Base-by-base conservation (phyloP, 805 yeast genomes). In the Candida tammaniensis region DNA sequence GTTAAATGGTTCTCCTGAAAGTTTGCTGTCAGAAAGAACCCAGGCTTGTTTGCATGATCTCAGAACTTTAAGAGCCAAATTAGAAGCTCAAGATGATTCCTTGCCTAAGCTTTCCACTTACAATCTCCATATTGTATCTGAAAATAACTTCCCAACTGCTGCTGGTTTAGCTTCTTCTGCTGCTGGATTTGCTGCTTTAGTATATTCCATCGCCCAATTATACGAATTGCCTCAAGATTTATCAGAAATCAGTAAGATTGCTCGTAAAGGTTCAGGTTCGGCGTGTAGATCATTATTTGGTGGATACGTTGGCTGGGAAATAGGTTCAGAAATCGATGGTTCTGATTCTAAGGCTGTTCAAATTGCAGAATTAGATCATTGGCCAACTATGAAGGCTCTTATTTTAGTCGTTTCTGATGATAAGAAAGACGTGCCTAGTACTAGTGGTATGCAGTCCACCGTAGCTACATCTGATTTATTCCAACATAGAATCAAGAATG, bases 231-330 rank as follows among this genome's bases (percentile, higher is more conserved):
- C 96, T n/a, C 84, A 85, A 53, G 76, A 83, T 41, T 70, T 76
- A 52, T 83, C 93, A 15, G 96, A 88, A 53, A 74, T 93, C 43
- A 86, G 96, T 44, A 83, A 82, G 54, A 84, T 93, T 54, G 98
- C 99, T 10, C 80, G 99, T 64, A 91, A 88, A 64, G 99, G 99
- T 20, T 88, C 97, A 5, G 99, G 98, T 2, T 87, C 96, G 10
- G 98, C 98, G 5, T 93, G 99, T 65, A 76, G 99, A 60, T 93
- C 98, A 7, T 69, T 93, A 43, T 87, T 86, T 61, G 98, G 98
- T 30, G 99, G 99, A 6, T 93, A 80, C 55, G 99, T 93, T 9
- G 98, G 98, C 3, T 93, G 99, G 99, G 96, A 93, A 60, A 88
- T 89, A 97, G 99, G 99, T 38, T 46, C 49, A 3, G 44, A 54